Conservation (phyloP, 768 basidiomycete species). For the Tremella yokohamensis region DNA sequence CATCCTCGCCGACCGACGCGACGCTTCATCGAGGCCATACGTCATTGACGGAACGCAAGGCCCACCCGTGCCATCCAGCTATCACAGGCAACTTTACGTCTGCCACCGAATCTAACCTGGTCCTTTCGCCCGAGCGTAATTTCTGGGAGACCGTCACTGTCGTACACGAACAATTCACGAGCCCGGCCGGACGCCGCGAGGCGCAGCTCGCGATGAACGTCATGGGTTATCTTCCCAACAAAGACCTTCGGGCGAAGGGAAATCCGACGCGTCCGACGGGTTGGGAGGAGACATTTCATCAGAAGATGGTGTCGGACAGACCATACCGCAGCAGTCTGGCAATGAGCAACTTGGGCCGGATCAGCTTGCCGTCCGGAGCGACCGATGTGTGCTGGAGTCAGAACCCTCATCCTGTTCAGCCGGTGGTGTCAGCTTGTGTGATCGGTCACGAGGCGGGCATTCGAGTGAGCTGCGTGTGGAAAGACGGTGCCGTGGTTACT, state of each 20-base stretch:
- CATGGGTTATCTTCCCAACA: conserved; percentile 25
- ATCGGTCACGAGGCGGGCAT: conserved; percentile 23
- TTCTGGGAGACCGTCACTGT: conserved; percentile 17
- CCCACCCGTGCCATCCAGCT: conserved; percentile 11
- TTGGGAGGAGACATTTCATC: conserved; percentile 25
- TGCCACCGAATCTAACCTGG: neutral
- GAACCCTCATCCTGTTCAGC: conserved; percentile 13
- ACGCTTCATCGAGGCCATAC: neutral
- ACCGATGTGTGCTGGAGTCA: conserved; percentile 26
- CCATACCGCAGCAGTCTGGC: conserved; percentile 13
- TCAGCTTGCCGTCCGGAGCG: conserved; percentile 11
- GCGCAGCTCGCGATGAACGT: conserved; percentile 19
- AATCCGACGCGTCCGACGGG: conserved; percentile 11
- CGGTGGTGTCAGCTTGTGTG: conserved; percentile 12
- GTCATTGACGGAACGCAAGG: conserved; percentile 8
- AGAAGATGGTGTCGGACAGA: neutral
- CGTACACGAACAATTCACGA: conserved; percentile 6
- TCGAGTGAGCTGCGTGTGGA: conserved; percentile 16
- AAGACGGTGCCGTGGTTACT: conserved; percentile 15
- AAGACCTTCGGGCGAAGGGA: neutral
- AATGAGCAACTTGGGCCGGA: conserved; percentile 23
- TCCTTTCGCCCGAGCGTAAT: neutral
- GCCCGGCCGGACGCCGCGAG: neutral
- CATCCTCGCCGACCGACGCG: neutral
- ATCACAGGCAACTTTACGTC: conserved; percentile 19